Evolutionary conservation across 305 asterid species (phyloP).

Genomic region (Ilex paraguariensis): DNA sequence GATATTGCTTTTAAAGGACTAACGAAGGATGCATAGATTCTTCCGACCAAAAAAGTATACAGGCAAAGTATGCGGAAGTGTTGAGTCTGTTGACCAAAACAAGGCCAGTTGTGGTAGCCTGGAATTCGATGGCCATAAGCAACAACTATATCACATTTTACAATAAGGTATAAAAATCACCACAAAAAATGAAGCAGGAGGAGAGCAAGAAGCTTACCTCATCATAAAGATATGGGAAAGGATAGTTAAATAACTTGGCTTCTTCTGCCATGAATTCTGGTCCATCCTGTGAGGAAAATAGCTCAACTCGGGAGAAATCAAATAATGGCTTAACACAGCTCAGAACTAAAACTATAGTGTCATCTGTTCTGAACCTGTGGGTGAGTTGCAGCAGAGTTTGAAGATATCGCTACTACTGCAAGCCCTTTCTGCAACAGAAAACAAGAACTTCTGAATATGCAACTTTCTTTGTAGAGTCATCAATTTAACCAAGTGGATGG

Average conservation of each 20-base stretch:
- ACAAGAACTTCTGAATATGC: conserved; percentile 1
- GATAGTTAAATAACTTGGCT: conserved; percentile 61
- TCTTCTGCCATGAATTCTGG: conserved; percentile 88
- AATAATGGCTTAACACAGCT: conserved; percentile 28
- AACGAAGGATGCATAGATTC: no score
- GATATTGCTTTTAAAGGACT: no score
- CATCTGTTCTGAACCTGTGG: conserved; percentile 65
- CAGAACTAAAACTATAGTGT: conserved; percentile 26
- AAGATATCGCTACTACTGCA: conserved; percentile 83
- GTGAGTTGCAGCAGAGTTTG: conserved; percentile 71
- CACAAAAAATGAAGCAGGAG: conserved; percentile 8
- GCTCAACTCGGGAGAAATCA: conserved; percentile 27
- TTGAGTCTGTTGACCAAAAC: no score
- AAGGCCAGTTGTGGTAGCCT: no score
- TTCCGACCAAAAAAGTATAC: no score
- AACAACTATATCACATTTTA: no score
- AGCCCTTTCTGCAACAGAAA: conserved; percentile 77
- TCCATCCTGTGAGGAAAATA: conserved; percentile 64
- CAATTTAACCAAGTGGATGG: conserved; percentile 5
- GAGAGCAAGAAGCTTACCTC: conserved; percentile 40
- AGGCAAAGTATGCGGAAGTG: no score
- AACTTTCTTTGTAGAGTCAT: no score
- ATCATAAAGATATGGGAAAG: conserved; percentile 85
- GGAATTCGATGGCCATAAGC: no score
- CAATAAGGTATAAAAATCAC: conserved; percentile 6